Evolutionary conservation across 2,329 filamentous ascomycete genomes (phyloP).

Genomic region (Phialophora tarda): DNA sequence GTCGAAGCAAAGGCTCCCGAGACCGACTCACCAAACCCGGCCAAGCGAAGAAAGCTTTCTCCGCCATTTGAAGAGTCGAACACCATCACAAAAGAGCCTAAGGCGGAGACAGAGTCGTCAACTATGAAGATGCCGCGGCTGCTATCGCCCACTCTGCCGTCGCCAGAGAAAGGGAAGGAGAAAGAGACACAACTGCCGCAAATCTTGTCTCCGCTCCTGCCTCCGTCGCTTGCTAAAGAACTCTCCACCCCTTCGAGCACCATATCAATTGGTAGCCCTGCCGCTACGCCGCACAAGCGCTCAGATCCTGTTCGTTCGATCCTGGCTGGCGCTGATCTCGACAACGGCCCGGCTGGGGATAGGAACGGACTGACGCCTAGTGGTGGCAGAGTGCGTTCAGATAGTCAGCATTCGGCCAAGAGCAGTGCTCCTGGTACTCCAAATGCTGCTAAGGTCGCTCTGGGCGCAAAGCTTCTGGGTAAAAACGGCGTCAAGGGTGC

Average conservation of each 20-base stretch:
- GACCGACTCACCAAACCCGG: constrained; percentile 41
- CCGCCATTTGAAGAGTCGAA: constrained; percentile 32
- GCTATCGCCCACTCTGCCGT: constrained; percentile 37
- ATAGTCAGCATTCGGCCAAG: constrained; percentile 36
- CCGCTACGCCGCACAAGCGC: constrained; percentile 24
- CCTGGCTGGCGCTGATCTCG: constrained; percentile 31
- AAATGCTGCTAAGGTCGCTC: constrained; percentile 19
- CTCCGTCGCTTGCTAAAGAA: constrained; percentile 35
- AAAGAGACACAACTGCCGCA: constrained; percentile 33
- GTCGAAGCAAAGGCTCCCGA: constrained; percentile 7
- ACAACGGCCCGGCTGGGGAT: constrained; percentile 18
- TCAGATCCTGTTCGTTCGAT: constrained; percentile 37
- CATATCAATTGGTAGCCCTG: constrained; percentile 28
- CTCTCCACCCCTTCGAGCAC: constrained; percentile 27
- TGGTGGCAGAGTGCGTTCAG: constrained; percentile 33
- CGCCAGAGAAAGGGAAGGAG: constrained; percentile 32
- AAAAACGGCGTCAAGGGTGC: constrained; percentile 22
- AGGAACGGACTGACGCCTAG: constrained; percentile 19
- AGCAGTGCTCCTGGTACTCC: constrained; percentile 32
- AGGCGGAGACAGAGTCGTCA: constrained; percentile 16
- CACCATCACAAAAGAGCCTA: constrained; percentile 4
- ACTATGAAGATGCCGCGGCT: constrained; percentile 34
- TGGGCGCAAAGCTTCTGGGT: constrained; percentile 30
- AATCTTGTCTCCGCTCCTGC: constrained; percentile 37
- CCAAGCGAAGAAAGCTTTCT: constrained; percentile 51